Base-by-base conservation (phyloP, 2,329 filamentous ascomycete species). In the Elsinoe fawcettii region DNA sequence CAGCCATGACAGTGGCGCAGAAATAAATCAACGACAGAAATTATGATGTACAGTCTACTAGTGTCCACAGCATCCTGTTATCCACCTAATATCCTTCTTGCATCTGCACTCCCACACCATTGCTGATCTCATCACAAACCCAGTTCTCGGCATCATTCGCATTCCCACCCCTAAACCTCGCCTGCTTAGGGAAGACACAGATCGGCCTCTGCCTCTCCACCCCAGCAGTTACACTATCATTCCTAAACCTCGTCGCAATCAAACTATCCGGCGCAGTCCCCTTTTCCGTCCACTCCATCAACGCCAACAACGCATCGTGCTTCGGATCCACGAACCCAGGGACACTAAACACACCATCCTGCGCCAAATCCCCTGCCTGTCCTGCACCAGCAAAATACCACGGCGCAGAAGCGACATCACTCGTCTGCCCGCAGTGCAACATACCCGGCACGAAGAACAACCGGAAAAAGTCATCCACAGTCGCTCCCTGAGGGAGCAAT, bases 371-470 rank as follows among this genome's bases (percentile, higher is more conserved):
- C 5, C 58, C 64, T 3, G 68, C 66, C 60, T 71, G 70, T 44
- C 66, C 69, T 14, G 60, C 65, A 16, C 73, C 74, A 0, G 71
- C 73, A 61, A 76, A 73, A 58, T 75, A 75, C 74, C 74, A 76
- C 3, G 74, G 74, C 23, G 74, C 73, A 11, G 72, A 67, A 12
- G 71, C 62, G 32, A 60, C 60, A 1, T 62, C 20, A 23, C 65
- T 63, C 6, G 73, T 73, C 32, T 69, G 68, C 8, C 63, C 51
- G 62, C 74, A 76, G 61, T 76, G 74, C 32, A 67, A 63, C 74
- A 75, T 76, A 6, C 73, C 74, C 1, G 73, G 74, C 9, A 76
- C 70, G 18, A 73, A 61, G 65, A 76, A 75, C 63, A 72, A 70
- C 46, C 72, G 70, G 64, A 70, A 76, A 63, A 72, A 76, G 43